A percentile compares a stretch with the other conserved stretches of the same genome.
These are phyloP conservation scores for Panellus pusillus DNA, from an alignment of 768 basidiomycete genomes.

Conservation along the genomic window DNA sequence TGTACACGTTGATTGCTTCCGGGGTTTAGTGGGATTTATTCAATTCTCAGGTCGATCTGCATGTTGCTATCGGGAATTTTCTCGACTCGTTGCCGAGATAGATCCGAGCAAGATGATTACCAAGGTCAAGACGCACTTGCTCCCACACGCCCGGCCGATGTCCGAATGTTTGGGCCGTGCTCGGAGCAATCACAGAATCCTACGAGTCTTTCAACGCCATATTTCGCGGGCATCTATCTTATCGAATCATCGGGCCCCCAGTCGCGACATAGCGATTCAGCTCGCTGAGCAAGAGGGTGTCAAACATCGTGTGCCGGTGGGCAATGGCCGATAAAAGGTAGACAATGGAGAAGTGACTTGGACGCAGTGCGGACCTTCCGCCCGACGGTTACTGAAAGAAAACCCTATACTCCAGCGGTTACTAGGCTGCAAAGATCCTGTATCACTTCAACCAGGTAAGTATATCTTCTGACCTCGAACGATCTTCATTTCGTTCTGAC, in stretches of 20 bases:
- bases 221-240: conserved; percentile 27
- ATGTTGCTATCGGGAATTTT: conserved; percentile 19
- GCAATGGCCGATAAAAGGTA: conserved; percentile 9
- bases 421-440: not conserved
- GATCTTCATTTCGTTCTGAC: not conserved
- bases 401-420: not conserved
- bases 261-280: too few relatives aligned
- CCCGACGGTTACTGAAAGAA: not conserved
- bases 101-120: conserved; percentile 20
- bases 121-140: conserved; percentile 22
- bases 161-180: conserved; percentile 17
- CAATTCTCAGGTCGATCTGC: conserved; percentile 11
- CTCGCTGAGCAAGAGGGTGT: too few relatives aligned
- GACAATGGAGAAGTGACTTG: too few relatives aligned
- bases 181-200: conserved; percentile 15
- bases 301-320: conserved; percentile 21
- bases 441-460: not conserved
- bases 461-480: not conserved
- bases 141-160: conserved; percentile 21
- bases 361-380: not conserved
- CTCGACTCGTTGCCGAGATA: conserved; percentile 21
- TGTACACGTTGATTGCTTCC: conserved; percentile 24
- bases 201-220: conserved; percentile 32
- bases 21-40: not conserved
- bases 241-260: too few relatives aligned